Evolutionary conservation across 2,329 filamentous ascomycete genomes (phyloP).

Genomic region (Ophiostoma australiae): DNA sequence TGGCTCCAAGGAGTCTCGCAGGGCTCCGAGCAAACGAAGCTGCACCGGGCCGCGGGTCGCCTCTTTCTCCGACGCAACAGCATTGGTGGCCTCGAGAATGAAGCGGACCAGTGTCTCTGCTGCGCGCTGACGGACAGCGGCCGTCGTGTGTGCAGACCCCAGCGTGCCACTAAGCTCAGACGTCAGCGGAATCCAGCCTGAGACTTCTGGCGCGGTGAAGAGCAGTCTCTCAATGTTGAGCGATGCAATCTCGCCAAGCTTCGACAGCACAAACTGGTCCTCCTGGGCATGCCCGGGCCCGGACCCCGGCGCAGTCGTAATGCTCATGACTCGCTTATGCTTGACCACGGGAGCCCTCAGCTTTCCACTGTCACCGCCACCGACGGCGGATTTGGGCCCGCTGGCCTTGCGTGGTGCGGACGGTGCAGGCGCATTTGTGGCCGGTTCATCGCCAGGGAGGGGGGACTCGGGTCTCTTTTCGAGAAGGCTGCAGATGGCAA

Average conservation of each 20-base stretch:
- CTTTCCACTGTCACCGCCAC: slow-evolving; percentile 23
- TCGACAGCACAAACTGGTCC: slow-evolving; percentile 64
- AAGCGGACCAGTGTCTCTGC: slow-evolving; percentile 60
- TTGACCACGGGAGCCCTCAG: slow-evolving; percentile 36
- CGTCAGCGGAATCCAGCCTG: slow-evolving; percentile 69
- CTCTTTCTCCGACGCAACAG: slow-evolving; percentile 49
- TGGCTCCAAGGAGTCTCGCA: slow-evolving; percentile 56
- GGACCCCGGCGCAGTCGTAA: slow-evolving; percentile 42
- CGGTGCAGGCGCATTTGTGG: neutral
- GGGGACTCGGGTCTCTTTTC: slow-evolving; percentile 36
- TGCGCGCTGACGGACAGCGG: slow-evolving; percentile 54
- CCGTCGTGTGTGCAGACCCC: slow-evolving; percentile 43
- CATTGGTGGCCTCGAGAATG: slow-evolving; percentile 53
- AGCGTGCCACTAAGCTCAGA: slow-evolving; percentile 50
- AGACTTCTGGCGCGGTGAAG: slow-evolving; percentile 58
- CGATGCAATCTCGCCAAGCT: slow-evolving; percentile 65
- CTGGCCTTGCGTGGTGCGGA: neutral
- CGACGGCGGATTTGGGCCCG: neutral
- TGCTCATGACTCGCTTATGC: slow-evolving; percentile 44
- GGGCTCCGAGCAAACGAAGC: slow-evolving; percentile 62
- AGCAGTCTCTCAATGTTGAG: slow-evolving; percentile 74
- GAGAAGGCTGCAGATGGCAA: slow-evolving; percentile 68
- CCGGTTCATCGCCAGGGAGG: neutral
- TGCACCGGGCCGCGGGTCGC: slow-evolving; percentile 59
- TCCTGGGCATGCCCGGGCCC: slow-evolving; percentile 41